phyloP scores from a whole-genome alignment of 2,329 filamentous ascomycete species.

The Diaporthe sp. region DNA sequence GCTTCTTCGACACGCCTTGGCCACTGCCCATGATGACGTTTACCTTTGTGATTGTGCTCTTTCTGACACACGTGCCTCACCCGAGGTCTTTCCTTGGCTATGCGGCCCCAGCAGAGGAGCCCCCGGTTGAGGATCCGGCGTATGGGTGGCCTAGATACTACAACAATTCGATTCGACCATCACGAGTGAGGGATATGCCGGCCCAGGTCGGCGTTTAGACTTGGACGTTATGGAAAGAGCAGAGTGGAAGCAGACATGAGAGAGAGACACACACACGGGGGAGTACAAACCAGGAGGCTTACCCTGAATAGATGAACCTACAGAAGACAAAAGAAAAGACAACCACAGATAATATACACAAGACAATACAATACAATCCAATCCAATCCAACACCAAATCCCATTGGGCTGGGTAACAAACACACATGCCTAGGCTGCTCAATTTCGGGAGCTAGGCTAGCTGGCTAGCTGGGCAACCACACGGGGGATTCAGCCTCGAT shows the following conservation, averaged over 20 bases:
- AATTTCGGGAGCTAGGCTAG: constrained; percentile 7
- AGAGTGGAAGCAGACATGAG: not conserved
- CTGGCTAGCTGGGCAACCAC: not conserved
- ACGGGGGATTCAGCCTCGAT: constrained; percentile 12
- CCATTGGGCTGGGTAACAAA: not conserved
- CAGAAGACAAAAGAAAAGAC: not conserved
- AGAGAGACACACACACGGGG: not conserved
- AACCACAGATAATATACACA: not conserved
- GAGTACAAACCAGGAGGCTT: too few species aligned
- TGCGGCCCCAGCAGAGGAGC: constrained; percentile 1
- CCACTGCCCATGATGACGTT: constrained; percentile 49
- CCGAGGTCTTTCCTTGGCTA: constrained; percentile 34
- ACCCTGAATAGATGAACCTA: not conserved
- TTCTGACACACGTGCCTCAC: constrained; percentile 44
- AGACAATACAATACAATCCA: constrained; percentile 9
- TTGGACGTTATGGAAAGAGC: not conserved
- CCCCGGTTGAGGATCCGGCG: not conserved
- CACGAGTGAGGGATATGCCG: not conserved
- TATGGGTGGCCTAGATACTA: constrained; percentile 25
- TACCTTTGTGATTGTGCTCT: constrained; percentile 46
- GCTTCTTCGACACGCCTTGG: constrained; percentile 45
- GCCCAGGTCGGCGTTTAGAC: not conserved
- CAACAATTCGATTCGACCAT: constrained; percentile 20
- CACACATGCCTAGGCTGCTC: not conserved
- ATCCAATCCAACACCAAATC: not conserved